Conservation (phyloP, 371 early-diverging fungal genomes). For the Nematocida ausubeli region DNA sequence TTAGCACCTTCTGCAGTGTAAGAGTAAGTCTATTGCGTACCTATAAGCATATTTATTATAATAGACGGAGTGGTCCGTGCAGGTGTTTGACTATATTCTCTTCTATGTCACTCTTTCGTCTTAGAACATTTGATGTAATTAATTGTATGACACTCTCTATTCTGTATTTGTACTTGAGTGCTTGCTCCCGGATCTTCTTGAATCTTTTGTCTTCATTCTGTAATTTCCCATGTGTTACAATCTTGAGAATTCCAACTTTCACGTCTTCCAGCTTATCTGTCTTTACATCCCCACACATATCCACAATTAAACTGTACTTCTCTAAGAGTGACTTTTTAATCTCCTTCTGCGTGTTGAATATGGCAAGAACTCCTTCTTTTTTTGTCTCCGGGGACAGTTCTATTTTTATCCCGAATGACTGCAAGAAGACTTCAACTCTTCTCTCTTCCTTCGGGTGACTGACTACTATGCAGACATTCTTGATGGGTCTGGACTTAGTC, state of each 20-base stretch:
- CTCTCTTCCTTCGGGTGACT: conserved; percentile 3
- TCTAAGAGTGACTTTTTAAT: neutral
- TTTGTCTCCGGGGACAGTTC: neutral
- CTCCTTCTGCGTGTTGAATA: conserved; percentile 5
- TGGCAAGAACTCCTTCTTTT: conserved; percentile 21
- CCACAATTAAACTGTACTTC: conserved; percentile 26
- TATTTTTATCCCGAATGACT: conserved; percentile 19
- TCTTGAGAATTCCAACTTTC: neutral
- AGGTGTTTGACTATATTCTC: conserved; percentile 23
- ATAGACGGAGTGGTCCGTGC: conserved; percentile 13
- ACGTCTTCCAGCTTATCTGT: neutral
- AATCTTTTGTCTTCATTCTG: neutral
- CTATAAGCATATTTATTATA: no score
- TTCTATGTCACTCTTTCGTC: conserved; percentile 21
- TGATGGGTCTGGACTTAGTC: conserved; percentile 41
- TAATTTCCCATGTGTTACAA: neutral
- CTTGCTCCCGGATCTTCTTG: conserved; percentile 5
- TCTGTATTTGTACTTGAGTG: conserved; percentile 43
- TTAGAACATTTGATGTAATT: conserved; percentile 9
- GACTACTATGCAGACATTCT: conserved; percentile 10
- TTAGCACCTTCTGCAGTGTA: no score
- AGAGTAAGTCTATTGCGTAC: no score
- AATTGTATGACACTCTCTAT: conserved; percentile 42
- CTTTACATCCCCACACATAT: conserved; percentile 1
- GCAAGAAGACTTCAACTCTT: conserved; percentile 14